Conservation (phyloP, 1,139 yeast species). For the Pichia sp. region DNA sequence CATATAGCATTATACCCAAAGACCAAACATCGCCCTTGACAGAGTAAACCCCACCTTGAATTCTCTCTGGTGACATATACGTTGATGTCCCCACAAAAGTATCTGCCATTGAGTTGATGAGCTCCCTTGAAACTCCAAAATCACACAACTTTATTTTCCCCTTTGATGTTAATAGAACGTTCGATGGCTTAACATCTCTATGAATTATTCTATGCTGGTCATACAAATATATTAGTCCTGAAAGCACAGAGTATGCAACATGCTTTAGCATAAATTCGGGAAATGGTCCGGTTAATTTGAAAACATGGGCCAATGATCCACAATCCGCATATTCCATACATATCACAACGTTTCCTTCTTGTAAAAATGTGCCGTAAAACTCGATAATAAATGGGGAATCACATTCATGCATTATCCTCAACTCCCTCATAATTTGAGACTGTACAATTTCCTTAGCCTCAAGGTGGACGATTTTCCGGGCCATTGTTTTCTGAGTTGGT, state of each 20-base stretch:
- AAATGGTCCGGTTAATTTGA: slow-evolving; percentile 50
- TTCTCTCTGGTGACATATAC: slow-evolving; percentile 97
- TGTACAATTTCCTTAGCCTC: slow-evolving; percentile 80
- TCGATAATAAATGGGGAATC: slow-evolving; percentile 78
- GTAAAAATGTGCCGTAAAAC: slow-evolving; percentile 82
- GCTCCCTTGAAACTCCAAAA: slow-evolving; percentile 89
- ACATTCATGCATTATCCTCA: slow-evolving; percentile 88
- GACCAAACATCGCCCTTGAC: slow-evolving; percentile 97
- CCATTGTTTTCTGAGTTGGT: slow-evolving; percentile 86
- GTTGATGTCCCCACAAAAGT: slow-evolving; percentile 97
- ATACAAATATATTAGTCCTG: slow-evolving; percentile 79
- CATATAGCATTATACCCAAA: slow-evolving; percentile 82
- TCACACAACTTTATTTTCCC: slow-evolving; percentile 86
- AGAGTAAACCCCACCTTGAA: slow-evolving; percentile 89
- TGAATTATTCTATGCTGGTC: slow-evolving; percentile 82
- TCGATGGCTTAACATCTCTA: slow-evolving; percentile 89
- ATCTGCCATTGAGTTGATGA: slow-evolving; percentile 89
- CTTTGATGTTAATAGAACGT: slow-evolving; percentile 69
- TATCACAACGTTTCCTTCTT: slow-evolving; percentile 67
- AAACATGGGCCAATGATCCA: slow-evolving; percentile 81
- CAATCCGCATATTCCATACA: slow-evolving; percentile 97
- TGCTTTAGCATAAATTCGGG: slow-evolving; percentile 70
- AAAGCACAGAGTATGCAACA: slow-evolving; percentile 70
- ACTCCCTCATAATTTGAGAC: slow-evolving; percentile 81
- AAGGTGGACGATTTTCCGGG: slow-evolving; percentile 80